Conservation (phyloP, 495 filamentous ascomycete species). For the Hypoxylon subgilvum region DNA sequence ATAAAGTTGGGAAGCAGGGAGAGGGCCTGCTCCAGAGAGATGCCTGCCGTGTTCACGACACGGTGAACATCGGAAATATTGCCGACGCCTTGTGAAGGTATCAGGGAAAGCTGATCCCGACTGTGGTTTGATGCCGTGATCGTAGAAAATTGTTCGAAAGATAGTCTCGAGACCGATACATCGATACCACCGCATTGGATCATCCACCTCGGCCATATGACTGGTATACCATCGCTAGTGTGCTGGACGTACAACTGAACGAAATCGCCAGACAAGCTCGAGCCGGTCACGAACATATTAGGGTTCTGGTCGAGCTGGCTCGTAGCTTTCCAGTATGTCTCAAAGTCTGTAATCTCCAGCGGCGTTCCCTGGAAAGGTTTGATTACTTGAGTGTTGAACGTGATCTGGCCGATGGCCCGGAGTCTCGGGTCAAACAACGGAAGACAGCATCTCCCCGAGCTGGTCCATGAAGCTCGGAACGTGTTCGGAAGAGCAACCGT, state of each 20-base stretch:
- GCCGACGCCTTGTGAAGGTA: constrained; percentile 52
- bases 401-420: constrained; percentile 91
- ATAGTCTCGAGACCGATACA: constrained; percentile 77
- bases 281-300: constrained; percentile 88
- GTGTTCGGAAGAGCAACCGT: constrained; percentile 86
- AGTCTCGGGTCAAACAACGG: constrained; percentile 92
- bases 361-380: constrained; percentile 95
- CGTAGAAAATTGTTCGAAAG: constrained; percentile 71
- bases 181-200: constrained; percentile 80
- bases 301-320: constrained; percentile 84
- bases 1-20: constrained; percentile 73
- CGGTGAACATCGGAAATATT: constrained; percentile 71
- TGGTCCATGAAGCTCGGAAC: constrained; percentile 74
- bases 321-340: constrained; percentile 99
- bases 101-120: constrained; percentile 52
- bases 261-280: constrained; percentile 92
- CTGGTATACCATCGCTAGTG: constrained; percentile 83
- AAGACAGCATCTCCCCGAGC: constrained; percentile 79
- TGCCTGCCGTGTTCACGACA: constrained; percentile 73
- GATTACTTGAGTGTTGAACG: constrained; percentile 92
- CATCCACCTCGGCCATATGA: constrained; percentile 83
- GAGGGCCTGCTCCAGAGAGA: constrained; percentile 76
- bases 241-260: constrained; percentile 88
- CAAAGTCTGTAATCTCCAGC: constrained; percentile 94
- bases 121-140: constrained; percentile 63